Base-by-base conservation (phyloP, 306 rosid species). In the Macrotyloma uniflorum region DNA sequence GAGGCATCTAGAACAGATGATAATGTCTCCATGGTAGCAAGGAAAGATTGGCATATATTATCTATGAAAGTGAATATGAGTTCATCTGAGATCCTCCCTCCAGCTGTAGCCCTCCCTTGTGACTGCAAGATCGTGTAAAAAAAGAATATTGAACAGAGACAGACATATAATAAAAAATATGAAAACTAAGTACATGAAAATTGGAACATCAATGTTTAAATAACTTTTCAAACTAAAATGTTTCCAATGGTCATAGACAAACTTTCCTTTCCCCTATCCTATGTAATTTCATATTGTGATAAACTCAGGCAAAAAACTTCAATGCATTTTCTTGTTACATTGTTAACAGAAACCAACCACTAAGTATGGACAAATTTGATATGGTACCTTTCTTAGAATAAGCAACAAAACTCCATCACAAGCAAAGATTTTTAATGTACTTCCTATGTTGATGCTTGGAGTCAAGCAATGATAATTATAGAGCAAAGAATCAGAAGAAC, bases 21-120 rank as follows among this genome's bases (percentile, higher is more conserved):
- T 73, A 92, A 70, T 57, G 83, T 88, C 85, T 89, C 92, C 62
- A 92, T 77, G 22, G 90, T 88, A 57, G 79, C 76, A 8, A 76
- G 86, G 83, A 95, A 86, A 83, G 91, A 87, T 59, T 70, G 77
- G 80, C 97, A 93, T 76, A 87, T 65, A 75, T 85, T 79, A 51
- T 89, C 93, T 53, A 92, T 84, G 77, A 92, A 91, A 42, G 88
- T 79, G 54, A 70, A 80, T 73, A 80, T 62, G 57, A 86, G 87
- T 70, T 86, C 82, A 73, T 89, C 86, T 18, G 85, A 83, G 54
- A 81, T 83, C 84, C 70, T 82, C 54, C 70, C 82, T 80, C 84
- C 77, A 6, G 20, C 28, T 14, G 86, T 64, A 61, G 75, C 85
- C 45, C 38, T 74, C 84, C 80, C 89, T 72, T 70, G 59, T 54